Evolutionary conservation across 768 basidiomycete genomes (phyloP).

Genomic region (Leucosporidium creatinivorum): DNA sequence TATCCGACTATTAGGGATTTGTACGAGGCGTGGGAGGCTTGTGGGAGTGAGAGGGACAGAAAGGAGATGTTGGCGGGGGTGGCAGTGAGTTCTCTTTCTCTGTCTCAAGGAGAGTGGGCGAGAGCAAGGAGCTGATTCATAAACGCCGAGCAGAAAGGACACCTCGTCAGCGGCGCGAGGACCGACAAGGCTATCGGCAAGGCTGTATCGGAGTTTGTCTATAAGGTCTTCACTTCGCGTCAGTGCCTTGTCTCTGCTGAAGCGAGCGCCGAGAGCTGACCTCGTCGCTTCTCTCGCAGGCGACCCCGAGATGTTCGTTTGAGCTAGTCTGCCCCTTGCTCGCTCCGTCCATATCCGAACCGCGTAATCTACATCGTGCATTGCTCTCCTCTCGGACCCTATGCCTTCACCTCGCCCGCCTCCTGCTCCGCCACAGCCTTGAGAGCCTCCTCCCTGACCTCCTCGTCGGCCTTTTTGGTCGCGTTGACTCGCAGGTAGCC

Average conservation of each 20-base stretch:
- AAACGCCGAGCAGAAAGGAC: slow-evolving; percentile 14
- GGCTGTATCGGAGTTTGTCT: slow-evolving; percentile 4
- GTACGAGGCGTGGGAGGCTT: slow-evolving; percentile 21
- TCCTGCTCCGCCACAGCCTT: not conserved
- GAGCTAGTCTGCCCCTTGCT: not conserved
- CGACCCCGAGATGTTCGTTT: slow-evolving; percentile 10
- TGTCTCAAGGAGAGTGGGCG: not conserved
- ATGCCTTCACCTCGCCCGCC: not conserved
- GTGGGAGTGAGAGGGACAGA: slow-evolving; percentile 9
- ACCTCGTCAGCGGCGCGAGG: slow-evolving; percentile 18
- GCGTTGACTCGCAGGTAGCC: slow-evolving; percentile 30
- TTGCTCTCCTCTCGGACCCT: not conserved
- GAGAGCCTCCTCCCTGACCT: not conserved
- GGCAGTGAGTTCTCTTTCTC: slow-evolving; percentile 12
- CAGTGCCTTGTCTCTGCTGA: not conserved
- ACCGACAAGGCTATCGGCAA: slow-evolving; percentile 24
- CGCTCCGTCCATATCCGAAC: not conserved
- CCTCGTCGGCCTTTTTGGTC: not conserved
- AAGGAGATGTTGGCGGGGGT: slow-evolving; percentile 26
- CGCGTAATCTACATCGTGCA: not conserved
- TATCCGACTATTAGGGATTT: slow-evolving; percentile 33
- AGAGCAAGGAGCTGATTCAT: not conserved
- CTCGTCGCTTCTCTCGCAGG: not conserved
- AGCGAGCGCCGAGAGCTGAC: too few species aligned
- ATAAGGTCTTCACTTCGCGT: slow-evolving; percentile 22